phyloP scores from a whole-genome alignment of 768 basidiomycete genomes.

The Fomitopsis pulvina region DNA sequence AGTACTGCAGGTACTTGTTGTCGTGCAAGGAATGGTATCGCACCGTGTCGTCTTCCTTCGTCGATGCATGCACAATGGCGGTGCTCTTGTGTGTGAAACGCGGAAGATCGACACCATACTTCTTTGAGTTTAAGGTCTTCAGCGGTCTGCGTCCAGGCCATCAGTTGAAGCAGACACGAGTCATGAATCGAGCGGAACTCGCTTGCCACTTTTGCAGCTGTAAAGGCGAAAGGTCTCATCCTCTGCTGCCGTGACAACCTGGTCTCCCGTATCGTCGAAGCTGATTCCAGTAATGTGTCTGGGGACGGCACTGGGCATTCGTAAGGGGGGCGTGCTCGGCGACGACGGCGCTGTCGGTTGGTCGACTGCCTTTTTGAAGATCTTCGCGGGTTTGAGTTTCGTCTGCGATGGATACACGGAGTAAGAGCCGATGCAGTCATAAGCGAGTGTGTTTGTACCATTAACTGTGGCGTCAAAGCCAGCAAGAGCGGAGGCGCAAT shows the following conservation, averaged over 20 bases:
- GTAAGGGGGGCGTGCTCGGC: conserved; percentile 29
- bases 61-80: conserved; percentile 84
- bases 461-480: conserved; percentile 21
- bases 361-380: conserved; percentile 78
- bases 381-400: conserved; percentile 83
- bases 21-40: conserved; percentile 94
- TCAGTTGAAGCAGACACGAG: conserved; percentile 22
- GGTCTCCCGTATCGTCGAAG: conserved; percentile 89
- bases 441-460: conserved; percentile 22
- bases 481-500: conserved; percentile 11
- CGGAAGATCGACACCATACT: conserved; percentile 93
- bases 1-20: conserved; percentile 95
- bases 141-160: conserved; percentile 42
- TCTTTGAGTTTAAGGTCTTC: conserved; percentile 85
- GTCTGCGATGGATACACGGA: conserved; percentile 31
- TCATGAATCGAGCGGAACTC: conserved; percentile 40
- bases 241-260: conserved; percentile 79
- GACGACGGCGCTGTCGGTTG: conserved; percentile 40
- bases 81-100: conserved; percentile 91
- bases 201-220: conserved; percentile 88
- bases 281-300: conserved; percentile 81
- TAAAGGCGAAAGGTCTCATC: conserved; percentile 92
- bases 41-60: conserved; percentile 92
- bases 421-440: background rate
- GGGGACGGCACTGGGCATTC: conserved; percentile 34